These are phyloP conservation scores for Theileria orientalis DNA, from an alignment of 169 alveolate species.

Conservation along the genomic window DNA sequence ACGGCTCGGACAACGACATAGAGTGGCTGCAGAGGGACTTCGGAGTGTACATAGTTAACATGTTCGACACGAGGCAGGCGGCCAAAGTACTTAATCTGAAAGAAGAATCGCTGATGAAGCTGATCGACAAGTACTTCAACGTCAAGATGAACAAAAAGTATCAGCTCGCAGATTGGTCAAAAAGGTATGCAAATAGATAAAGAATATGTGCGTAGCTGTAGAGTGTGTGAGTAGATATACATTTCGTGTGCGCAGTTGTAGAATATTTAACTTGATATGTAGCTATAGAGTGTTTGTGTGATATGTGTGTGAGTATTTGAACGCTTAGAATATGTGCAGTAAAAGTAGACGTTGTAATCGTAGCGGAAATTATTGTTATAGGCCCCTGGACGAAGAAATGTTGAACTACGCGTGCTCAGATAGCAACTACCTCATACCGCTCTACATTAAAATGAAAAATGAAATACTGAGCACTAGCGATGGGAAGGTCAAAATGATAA, in stretches of 20 bases:
- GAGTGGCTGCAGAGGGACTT: constrained; percentile 94
- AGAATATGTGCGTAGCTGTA: background rate
- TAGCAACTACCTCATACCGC: constrained; percentile 87
- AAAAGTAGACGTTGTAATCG: no score
- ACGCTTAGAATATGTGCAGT: no score
- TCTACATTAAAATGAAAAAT: constrained; percentile 85
- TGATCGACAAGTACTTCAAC: constrained; percentile 79
- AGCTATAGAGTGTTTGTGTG: no score
- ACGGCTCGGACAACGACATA: constrained; percentile 90
- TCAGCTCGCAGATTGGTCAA: constrained; percentile 92
- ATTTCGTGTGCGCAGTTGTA: no score
- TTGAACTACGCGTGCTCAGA: constrained; percentile 90
- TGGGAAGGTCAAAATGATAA: constrained; percentile 1
- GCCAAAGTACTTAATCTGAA: constrained; percentile 82
- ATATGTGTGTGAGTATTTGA: no score
- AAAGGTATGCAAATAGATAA: constrained; percentile 16
- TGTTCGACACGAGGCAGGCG: constrained; percentile 93
- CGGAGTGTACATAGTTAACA: constrained; percentile 90
- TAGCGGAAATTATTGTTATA: no score
- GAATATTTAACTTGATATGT: no score
- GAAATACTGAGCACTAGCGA: constrained; percentile 36
- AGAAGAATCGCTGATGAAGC: constrained; percentile 70
- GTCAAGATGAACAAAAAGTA: constrained; percentile 86
- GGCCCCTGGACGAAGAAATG: constrained; percentile 89
- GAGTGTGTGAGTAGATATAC: no score